Percentiles rank a stretch among this genome's conserved stretches.
Evolutionary conservation across 2,329 filamentous ascomycete species (phyloP).

Genomic region (Rhexocercosporidium sp.): DNA sequence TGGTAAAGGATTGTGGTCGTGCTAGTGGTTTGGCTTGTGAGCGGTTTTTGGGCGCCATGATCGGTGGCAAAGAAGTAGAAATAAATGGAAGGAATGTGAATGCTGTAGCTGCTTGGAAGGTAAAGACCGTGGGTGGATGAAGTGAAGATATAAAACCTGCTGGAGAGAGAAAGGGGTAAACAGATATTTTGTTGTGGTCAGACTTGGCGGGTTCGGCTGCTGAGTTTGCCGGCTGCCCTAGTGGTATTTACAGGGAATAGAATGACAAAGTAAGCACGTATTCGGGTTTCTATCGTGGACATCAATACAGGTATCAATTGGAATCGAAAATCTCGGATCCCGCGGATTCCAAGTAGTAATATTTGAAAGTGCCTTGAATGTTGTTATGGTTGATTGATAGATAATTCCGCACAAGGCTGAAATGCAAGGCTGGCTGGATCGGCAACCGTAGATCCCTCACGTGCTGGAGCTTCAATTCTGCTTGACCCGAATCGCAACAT

Average conservation of each 20-base stretch:
- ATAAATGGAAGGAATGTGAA: neutral
- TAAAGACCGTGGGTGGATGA: neutral
- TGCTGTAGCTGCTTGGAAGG: neutral
- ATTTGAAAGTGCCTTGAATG: neutral
- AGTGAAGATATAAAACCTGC: slow-evolving; percentile 9
- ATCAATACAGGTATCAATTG: neutral
- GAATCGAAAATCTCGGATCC: neutral
- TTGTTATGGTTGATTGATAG: neutral
- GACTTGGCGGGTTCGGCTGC: slow-evolving; percentile 2
- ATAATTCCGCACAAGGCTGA: slow-evolving; percentile 1
- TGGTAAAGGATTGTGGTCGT: slow-evolving; percentile 11
- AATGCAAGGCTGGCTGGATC: slow-evolving; percentile 1
- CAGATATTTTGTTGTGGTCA: slow-evolving; percentile 3
- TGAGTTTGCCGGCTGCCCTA: slow-evolving; percentile 1
- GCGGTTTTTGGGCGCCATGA: slow-evolving; percentile 16
- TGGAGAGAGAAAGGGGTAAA: neutral
- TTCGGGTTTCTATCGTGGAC: neutral
- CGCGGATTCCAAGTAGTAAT: neutral
- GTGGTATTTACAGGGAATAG: neutral
- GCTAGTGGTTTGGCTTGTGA: neutral
- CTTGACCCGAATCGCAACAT: neutral
- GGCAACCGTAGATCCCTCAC: neutral
- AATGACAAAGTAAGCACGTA: neutral
- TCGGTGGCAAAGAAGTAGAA: neutral
- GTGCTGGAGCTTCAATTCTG: neutral